phyloP scores from a whole-genome alignment of 495 filamentous ascomycete species.

The Talaromyces liani region DNA sequence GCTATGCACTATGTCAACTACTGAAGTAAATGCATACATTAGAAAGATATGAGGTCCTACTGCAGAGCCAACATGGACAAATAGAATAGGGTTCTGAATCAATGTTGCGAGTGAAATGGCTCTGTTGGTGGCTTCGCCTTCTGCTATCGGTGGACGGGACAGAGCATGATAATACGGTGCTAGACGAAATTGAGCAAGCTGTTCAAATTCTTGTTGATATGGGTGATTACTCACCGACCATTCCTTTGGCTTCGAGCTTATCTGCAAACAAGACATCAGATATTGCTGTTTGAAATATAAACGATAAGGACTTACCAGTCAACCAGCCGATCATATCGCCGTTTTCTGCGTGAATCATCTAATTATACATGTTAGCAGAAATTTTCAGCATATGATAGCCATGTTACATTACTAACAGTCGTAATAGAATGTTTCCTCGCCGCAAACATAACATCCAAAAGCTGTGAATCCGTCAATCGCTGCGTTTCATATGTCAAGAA shows the following conservation, averaged over 20 bases:
- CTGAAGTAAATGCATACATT: no score
- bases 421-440: slow-evolving; percentile 41
- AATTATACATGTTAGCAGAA: neutral
- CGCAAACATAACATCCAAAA: slow-evolving; percentile 48
- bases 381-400: neutral
- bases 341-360: slow-evolving; percentile 57
- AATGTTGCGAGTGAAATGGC: slow-evolving; percentile 48
- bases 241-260: neutral
- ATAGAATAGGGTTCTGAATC: slow-evolving; percentile 46
- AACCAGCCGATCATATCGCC: slow-evolving; percentile 36
- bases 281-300: slow-evolving; percentile 33
- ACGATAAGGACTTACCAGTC: slow-evolving; percentile 29
- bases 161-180: slow-evolving; percentile 51
- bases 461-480: slow-evolving; percentile 46
- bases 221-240: neutral
- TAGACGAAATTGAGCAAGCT: neutral
- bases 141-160: slow-evolving; percentile 45
- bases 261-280: slow-evolving; percentile 14
- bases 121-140: slow-evolving; percentile 51
- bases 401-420: slow-evolving; percentile 14
- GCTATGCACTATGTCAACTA: no score
- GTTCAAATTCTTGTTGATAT: no score
- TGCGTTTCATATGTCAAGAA: slow-evolving; percentile 58
- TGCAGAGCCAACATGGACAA: slow-evolving; percentile 51
- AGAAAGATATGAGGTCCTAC: slow-evolving; percentile 29